A percentile compares a stretch with the other conserved stretches of the same genome.
These are phyloP conservation scores for Trichoderma polysporum DNA, from an alignment of 2,329 filamentous ascomycete genomes.

Conservation along the genomic window DNA sequence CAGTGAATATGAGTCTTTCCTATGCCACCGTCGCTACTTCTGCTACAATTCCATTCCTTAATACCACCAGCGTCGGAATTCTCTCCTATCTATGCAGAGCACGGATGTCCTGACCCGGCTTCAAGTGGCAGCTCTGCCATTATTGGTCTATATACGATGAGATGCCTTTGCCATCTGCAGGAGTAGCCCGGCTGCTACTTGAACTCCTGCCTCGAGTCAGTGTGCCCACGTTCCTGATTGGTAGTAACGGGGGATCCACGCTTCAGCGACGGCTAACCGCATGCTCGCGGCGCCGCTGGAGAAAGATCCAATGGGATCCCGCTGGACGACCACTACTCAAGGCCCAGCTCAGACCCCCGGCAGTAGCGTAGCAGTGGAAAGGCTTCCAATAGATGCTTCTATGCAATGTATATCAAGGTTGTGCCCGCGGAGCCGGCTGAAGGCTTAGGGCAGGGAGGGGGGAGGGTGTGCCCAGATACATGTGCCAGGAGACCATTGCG, in stretches of 20 bases:
- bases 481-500: slow-evolving; percentile 4
- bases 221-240: slow-evolving; percentile 22
- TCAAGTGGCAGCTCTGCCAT: neutral
- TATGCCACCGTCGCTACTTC: neutral
- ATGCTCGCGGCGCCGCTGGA: slow-evolving; percentile 30
- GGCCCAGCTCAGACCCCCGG: neutral
- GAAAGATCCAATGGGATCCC: slow-evolving; percentile 26
- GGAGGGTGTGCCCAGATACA: neutral
- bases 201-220: slow-evolving; percentile 3
- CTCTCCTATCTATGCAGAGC: neutral
- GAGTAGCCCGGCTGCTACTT: slow-evolving; percentile 2
- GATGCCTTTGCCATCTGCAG: neutral
- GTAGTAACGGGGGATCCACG: slow-evolving; percentile 26
- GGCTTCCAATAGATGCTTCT: slow-evolving; percentile 10
- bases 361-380: neutral
- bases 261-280: slow-evolving; percentile 34
- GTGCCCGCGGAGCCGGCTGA: slow-evolving; percentile 4
- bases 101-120: neutral
- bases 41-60: neutral
- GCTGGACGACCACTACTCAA: neutral
- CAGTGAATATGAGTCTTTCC: neutral
- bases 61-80: neutral
- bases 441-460: neutral
- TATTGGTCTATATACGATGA: slow-evolving; percentile 16
- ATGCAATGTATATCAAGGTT: neutral